phyloP scores from a whole-genome alignment of 2,329 filamentous ascomycete genomes.

The Aspergillus novoparasiticus region DNA sequence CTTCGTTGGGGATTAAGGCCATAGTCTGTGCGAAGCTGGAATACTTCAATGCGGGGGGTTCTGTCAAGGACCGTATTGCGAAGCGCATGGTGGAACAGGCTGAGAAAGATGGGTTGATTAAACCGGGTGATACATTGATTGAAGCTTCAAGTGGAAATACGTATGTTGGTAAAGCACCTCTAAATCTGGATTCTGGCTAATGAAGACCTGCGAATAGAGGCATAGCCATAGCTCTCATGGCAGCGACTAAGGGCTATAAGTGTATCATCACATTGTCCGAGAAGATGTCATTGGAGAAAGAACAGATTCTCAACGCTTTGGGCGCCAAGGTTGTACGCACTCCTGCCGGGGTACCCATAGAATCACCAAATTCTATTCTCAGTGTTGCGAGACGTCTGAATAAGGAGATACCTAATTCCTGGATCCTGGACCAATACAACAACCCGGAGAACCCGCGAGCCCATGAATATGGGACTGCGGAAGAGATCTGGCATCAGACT shows the following conservation, averaged over 20 bases:
- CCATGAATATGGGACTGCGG: conserved; percentile 84
- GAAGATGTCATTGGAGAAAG: conserved; percentile 95
- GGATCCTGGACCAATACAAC: conserved; percentile 89
- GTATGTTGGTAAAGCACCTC: conserved; percentile 24
- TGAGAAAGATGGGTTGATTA: conserved; percentile 81
- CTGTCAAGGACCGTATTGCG: conserved; percentile 80
- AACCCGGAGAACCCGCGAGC: conserved; percentile 84
- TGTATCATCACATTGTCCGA: conserved; percentile 93
- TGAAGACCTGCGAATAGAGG: conserved; percentile 48
- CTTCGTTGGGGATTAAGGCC: conserved; percentile 78
- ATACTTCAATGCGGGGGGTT: conserved; percentile 55
- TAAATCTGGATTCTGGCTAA: background rate
- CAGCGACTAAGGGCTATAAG: conserved; percentile 87
- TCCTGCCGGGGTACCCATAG: conserved; percentile 85
- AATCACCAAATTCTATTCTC: conserved; percentile 87
- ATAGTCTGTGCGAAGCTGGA: conserved; percentile 83
- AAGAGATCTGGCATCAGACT: conserved; percentile 89
- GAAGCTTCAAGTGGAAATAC: conserved; percentile 91
- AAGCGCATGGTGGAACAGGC: conserved; percentile 90
- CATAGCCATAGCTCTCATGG: conserved; percentile 89
- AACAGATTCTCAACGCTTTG: conserved; percentile 81
- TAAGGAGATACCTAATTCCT: conserved; percentile 90
- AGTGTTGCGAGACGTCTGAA: conserved; percentile 80
- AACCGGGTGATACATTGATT: conserved; percentile 87
- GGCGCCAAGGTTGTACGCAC: conserved; percentile 92